Evolutionary conservation across 495 filamentous ascomycete species (phyloP).

Genomic region (Tuber brumale): DNA sequence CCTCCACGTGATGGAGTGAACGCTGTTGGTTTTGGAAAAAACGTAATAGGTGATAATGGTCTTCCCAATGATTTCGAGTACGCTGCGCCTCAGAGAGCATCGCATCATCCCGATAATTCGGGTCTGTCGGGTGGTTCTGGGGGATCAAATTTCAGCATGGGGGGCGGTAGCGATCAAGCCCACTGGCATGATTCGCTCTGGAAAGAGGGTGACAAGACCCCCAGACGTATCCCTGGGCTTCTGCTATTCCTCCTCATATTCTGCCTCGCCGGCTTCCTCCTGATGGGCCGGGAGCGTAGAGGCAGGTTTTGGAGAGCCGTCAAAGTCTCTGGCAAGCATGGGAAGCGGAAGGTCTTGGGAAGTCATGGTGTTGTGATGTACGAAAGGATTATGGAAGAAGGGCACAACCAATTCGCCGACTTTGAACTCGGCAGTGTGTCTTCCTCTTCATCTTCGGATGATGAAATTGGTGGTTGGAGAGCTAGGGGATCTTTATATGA

Average conservation of each 20-base stretch:
- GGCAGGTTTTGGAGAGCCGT: constrained; percentile 58
- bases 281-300: constrained; percentile 67
- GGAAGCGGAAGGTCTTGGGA: constrained; percentile 55
- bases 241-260: constrained; percentile 69
- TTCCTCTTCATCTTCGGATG: constrained; percentile 50
- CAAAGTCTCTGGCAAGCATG: constrained; percentile 49
- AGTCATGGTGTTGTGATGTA: constrained; percentile 51
- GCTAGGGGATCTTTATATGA: constrained; percentile 58
- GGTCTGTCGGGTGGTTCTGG: constrained; percentile 27
- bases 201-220: constrained; percentile 50
- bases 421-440: constrained; percentile 62
- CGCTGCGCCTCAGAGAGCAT: constrained; percentile 52
- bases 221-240: constrained; percentile 65
- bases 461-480: constrained; percentile 51
- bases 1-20: constrained; percentile 53
- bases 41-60: constrained; percentile 45
- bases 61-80: constrained; percentile 76
- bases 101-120: constrained; percentile 28
- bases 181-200: constrained; percentile 71
- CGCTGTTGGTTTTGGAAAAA: constrained; percentile 88
- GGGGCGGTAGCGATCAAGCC: constrained; percentile 51
- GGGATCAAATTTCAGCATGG: constrained; percentile 46
- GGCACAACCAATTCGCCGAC: constrained; percentile 50
- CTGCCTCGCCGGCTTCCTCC: constrained; percentile 52
- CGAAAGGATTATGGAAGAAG: constrained; percentile 81